Conservation (phyloP, 1,284 basidiomycete species). For the Coniferiporia sulphurascens region DNA sequence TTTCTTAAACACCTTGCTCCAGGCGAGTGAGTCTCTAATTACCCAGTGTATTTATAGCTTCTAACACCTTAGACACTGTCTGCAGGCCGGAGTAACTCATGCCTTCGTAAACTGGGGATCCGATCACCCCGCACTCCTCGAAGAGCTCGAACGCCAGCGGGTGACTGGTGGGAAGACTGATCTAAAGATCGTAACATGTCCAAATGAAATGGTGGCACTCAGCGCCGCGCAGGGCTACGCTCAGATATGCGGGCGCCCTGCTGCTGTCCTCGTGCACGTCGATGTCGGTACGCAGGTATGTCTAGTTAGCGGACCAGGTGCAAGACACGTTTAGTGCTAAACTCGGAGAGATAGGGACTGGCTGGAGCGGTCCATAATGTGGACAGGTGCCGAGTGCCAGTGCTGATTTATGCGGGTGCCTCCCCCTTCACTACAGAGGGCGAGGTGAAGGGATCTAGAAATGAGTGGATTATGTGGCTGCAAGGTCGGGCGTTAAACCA, state of each 20-base stretch:
- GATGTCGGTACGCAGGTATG: constrained; percentile 67
- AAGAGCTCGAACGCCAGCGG: constrained; percentile 58
- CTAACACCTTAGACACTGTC: background rate
- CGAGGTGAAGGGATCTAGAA: constrained; percentile 57
- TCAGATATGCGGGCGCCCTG: constrained; percentile 58
- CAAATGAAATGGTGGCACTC: constrained; percentile 73
- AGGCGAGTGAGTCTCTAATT: constrained; percentile 28
- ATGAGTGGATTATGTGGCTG: constrained; percentile 70
- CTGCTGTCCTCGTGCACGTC: constrained; percentile 68
- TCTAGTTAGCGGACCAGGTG: background rate
- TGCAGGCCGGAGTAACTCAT: constrained; percentile 50
- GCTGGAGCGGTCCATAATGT: constrained; percentile 72
- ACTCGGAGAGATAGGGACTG: constrained; percentile 39
- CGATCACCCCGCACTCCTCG: constrained; percentile 65
- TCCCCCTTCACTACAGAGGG: constrained; percentile 52
- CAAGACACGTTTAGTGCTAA: background rate
- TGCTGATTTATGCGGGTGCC: constrained; percentile 67
- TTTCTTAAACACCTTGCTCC: constrained; percentile 50
- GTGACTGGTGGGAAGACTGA: constrained; percentile 35
- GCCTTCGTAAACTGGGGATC: constrained; percentile 74
- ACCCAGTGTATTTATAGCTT: background rate
- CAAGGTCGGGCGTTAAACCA: constrained; percentile 42
- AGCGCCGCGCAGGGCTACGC: constrained; percentile 68
- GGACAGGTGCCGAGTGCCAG: constrained; percentile 53
- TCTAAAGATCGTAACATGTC: constrained; percentile 55